Evolutionary conservation across 2,329 filamentous ascomycete genomes (phyloP), one percentile per base, ranked within the genome.

Genomic region (Colletotrichum sp.): DNA sequence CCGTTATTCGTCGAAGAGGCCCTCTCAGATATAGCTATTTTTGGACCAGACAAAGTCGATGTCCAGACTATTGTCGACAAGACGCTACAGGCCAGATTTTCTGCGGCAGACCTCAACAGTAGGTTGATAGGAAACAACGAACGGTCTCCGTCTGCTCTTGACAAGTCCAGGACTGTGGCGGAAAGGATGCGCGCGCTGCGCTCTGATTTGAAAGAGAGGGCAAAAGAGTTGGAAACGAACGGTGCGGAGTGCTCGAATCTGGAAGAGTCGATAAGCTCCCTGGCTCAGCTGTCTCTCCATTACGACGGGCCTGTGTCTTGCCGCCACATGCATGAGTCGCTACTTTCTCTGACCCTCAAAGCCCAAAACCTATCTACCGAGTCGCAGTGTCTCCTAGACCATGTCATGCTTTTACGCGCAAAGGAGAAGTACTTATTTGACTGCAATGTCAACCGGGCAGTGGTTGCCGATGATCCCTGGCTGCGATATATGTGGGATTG

Each of bases 401-500:
- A 93, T 76, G 83, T 87, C 6, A 92, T 92, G 87, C 84, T 93
- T 12, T 83, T 91, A 49, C 90, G 92, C 18, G 90, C 91, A 9
- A 90, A 90, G 77, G 91, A 92, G 79, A 89, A 88, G 71, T 94
- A 93, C 77, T 84, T 93, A 1, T 93, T 93, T 76, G 87, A 96
- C 80, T 92, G 92, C 75, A 84, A 85, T 18, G 89, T 87, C 64
- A 97, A 97, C 80, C 90, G 90, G 77, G 85, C 89, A 8, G 90
- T 96, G n/a, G 89, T 94, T 2, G 87, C 89, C 8, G 94, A 95
- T 76, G 93, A 96, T 80, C 91, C 90, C 34, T 95, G 94, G 91
- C 87, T 96, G n/a, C 90, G 92, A 73, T 93, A 94, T 72, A 86
- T 95, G n/a, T 98, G 95, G 95, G 90, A 92, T 63, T 95, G 94